These are phyloP conservation scores for Monosporascus sp. DNA, from an alignment of 2,329 filamentous ascomycete species.

Conservation along the genomic window DNA sequence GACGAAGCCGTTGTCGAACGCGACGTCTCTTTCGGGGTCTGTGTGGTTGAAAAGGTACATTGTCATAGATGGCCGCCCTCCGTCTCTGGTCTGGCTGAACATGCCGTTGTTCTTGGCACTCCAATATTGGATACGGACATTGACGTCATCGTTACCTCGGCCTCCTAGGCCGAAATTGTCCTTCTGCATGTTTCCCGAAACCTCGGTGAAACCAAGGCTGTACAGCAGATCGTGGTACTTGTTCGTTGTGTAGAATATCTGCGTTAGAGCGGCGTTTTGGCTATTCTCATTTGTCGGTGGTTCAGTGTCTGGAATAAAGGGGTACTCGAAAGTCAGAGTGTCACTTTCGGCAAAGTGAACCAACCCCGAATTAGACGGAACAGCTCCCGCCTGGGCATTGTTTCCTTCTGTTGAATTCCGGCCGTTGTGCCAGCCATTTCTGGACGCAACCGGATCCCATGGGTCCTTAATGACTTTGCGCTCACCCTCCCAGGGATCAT, in stretches of 20 bases:
- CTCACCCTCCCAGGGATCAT: slow-evolving; percentile 41
- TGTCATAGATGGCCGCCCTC: slow-evolving; percentile 40
- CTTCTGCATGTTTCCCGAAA: slow-evolving; percentile 48
- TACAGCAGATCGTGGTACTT: slow-evolving; percentile 50
- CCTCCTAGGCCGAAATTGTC: slow-evolving; percentile 47
- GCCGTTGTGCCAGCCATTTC: slow-evolving; percentile 43
- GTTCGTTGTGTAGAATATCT: slow-evolving; percentile 52
- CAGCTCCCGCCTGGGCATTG: slow-evolving; percentile 48
- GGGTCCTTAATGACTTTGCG: slow-evolving; percentile 38
- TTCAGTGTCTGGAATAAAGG: slow-evolving; percentile 20
- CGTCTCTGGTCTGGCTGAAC: slow-evolving; percentile 44
- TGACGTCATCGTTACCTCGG: slow-evolving; percentile 39
- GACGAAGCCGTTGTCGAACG: slow-evolving; percentile 49
- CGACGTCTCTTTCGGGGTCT: slow-evolving; percentile 38
- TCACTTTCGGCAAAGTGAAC: slow-evolving; percentile 38
- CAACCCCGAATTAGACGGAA: slow-evolving; percentile 38
- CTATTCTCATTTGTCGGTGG: slow-evolving; percentile 32
- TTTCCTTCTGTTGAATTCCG: slow-evolving; percentile 37
- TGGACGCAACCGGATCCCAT: slow-evolving; percentile 34
- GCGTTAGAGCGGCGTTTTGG: slow-evolving; percentile 43
- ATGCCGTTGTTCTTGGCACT: slow-evolving; percentile 44
- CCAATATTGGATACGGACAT: slow-evolving; percentile 46
- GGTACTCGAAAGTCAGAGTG: slow-evolving; percentile 35
- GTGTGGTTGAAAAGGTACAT: slow-evolving; percentile 46
- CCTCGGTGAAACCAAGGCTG: slow-evolving; percentile 45